phyloP scores from a whole-genome alignment of 2,329 filamentous ascomycete species.

The Talaromyces sp. region DNA sequence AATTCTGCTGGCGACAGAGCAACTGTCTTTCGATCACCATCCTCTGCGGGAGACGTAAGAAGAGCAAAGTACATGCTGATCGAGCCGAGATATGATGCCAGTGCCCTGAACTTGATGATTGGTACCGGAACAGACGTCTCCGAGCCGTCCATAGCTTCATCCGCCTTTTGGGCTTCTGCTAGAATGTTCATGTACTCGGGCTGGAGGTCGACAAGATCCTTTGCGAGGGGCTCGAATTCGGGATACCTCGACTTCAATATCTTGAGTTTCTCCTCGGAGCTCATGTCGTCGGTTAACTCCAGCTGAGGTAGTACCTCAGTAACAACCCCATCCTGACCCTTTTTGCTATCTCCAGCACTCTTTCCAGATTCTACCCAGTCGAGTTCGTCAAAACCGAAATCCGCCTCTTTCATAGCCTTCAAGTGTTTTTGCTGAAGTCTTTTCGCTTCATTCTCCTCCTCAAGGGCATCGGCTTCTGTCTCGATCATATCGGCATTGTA shows the following conservation, averaged over 20 bases:
- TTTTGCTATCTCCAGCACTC: conserved; percentile 44
- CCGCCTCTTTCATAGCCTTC: conserved; percentile 80
- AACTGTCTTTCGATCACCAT: conserved; percentile 51
- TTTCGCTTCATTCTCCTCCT: conserved; percentile 88
- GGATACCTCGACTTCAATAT: conserved; percentile 80
- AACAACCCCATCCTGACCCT: conserved; percentile 57
- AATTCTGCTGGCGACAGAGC: conserved; percentile 73
- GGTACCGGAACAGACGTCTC: conserved; percentile 50
- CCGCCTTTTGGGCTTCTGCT: conserved; percentile 57
- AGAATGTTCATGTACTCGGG: conserved; percentile 57
- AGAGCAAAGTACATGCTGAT: conserved; percentile 93
- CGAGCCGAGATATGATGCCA: conserved; percentile 80
- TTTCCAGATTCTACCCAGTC: conserved; percentile 69
- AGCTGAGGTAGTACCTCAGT: conserved; percentile 83
- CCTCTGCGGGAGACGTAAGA: conserved; percentile 73
- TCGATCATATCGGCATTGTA: conserved; percentile 81
- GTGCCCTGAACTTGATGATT: conserved; percentile 70
- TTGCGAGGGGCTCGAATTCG: conserved; percentile 81
- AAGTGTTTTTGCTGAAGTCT: conserved; percentile 88
- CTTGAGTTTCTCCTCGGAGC: conserved; percentile 67
- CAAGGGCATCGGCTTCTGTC: conserved; percentile 70
- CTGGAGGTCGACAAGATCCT: conserved; percentile 73
- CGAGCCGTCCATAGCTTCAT: conserved; percentile 40
- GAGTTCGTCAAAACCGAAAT: conserved; percentile 88
- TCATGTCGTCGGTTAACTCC: conserved; percentile 77